These are phyloP conservation scores for Tubosaeta sp. DNA, from an alignment of 768 basidiomycete genomes.

Conservation along the genomic window DNA sequence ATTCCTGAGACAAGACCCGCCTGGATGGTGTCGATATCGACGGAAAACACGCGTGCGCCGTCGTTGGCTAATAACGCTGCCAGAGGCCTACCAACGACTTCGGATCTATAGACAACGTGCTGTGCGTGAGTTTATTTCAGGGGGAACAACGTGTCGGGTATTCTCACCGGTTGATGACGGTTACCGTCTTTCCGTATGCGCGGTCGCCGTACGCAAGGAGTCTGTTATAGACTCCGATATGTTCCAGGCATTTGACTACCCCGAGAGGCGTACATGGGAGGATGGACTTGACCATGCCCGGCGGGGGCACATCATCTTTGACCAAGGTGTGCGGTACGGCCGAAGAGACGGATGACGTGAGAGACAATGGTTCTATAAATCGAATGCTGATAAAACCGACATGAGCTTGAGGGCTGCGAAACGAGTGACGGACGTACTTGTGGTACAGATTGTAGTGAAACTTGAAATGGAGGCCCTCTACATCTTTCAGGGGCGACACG, in stretches of 20 bases:
- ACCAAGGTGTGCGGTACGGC: conserved; percentile 28
- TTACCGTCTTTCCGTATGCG: conserved; percentile 88
- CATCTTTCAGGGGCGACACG: conserved; percentile 94
- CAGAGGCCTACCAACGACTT: conserved; percentile 96
- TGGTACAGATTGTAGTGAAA: conserved; percentile 94
- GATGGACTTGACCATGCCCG: conserved; percentile 91
- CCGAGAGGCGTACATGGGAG: conserved; percentile 97
- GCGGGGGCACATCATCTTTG: conserved; percentile 61
- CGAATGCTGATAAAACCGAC: conserved; percentile 64
- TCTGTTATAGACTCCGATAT: conserved; percentile 88
- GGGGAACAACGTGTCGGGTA: not conserved
- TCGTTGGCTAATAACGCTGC: conserved; percentile 95
- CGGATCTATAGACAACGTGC: conserved; percentile 54
- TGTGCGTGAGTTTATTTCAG: conserved; percentile 1
- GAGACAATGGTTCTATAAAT: conserved; percentile 76
- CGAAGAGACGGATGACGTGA: conserved; percentile 44
- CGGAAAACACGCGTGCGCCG: conserved; percentile 91
- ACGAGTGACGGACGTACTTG: conserved; percentile 53
- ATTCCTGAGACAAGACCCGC: conserved; percentile 26
- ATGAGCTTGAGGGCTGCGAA: not conserved
- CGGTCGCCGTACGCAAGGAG: conserved; percentile 92
- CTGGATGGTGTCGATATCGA: conserved; percentile 93
- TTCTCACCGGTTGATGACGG: conserved; percentile 86
- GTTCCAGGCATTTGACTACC: conserved; percentile 92
- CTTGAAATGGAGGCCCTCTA: conserved; percentile 95